phyloP scores from a whole-genome alignment of 2,329 filamentous ascomycete species.

The Trichoderma sp. region DNA sequence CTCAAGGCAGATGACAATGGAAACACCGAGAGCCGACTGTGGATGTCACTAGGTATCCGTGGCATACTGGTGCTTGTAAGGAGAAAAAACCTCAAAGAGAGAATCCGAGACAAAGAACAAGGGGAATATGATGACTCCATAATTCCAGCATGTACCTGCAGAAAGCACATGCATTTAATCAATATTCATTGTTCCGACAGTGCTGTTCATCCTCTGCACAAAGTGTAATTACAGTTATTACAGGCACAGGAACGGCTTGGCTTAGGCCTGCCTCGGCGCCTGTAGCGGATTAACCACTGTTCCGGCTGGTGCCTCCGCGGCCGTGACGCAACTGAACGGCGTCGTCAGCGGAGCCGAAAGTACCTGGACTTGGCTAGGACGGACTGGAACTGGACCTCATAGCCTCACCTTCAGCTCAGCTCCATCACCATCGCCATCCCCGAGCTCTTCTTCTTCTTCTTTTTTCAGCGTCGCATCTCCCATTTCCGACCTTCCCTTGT shows the following conservation, averaged over 20 bases:
- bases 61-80: neutral
- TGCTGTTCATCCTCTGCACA: neutral
- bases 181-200: neutral
- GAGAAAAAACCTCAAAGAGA: neutral
- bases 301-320: constrained; percentile 19
- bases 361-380: neutral
- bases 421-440: constrained; percentile 6
- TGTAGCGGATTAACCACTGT: constrained; percentile 18
- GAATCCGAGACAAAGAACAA: neutral
- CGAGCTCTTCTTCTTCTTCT: neutral
- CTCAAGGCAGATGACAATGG: neutral
- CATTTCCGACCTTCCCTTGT: neutral
- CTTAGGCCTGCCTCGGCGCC: neutral
- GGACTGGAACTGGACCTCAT: neutral
- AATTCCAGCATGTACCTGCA: neutral
- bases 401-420: constrained; percentile 11
- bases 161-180: neutral
- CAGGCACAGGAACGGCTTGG: constrained; percentile 4
- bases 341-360: constrained; percentile 18
- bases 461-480: neutral
- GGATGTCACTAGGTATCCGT: neutral
- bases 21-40: neutral
- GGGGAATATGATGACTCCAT: neutral
- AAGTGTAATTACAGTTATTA: constrained; percentile 15
- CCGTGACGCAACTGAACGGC: constrained; percentile 23